Evolutionary conservation across 225 moss, liverwort and hornwort genomes (phyloP).

Genomic region (Polytrichum commune): DNA sequence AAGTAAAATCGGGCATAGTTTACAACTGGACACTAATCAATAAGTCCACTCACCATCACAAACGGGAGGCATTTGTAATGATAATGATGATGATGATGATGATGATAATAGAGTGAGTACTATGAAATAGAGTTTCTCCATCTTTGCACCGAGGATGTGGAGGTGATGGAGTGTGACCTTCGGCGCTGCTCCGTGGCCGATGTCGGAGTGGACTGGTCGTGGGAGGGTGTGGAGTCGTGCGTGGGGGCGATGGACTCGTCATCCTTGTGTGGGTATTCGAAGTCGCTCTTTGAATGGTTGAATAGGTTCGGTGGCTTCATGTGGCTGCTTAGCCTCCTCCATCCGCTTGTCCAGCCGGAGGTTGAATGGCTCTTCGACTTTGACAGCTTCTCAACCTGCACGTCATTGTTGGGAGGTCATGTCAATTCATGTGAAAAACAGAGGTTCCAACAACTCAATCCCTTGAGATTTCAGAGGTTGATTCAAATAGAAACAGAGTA

Average conservation of each 20-base stretch:
- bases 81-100: too few species aligned
- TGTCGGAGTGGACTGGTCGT: background rate
- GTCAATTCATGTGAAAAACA: too few species aligned
- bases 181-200: slow-evolving; percentile 3
- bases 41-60: too few species aligned
- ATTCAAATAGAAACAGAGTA: too few species aligned
- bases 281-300: slow-evolving; percentile 1
- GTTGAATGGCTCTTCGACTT: slow-evolving; percentile 27
- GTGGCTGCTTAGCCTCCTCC: slow-evolving; percentile 32
- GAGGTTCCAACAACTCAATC: too few species aligned
- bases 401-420: background rate
- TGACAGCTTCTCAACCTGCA: slow-evolving; percentile 45
- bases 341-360: slow-evolving; percentile 21
- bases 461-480: too few species aligned
- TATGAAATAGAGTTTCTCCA: slow-evolving; percentile 16
- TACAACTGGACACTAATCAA: too few species aligned
- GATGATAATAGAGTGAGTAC: background rate
- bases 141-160: slow-evolving; percentile 7
- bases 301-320: slow-evolving; percentile 5
- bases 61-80: too few species aligned
- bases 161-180: slow-evolving; percentile 4
- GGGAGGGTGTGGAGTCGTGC: slow-evolving; percentile 4
- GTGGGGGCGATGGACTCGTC: background rate
- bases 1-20: too few species aligned
- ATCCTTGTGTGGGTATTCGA: background rate